Base-by-base conservation (phyloP, 2,329 filamentous ascomycete genomes). In the Seiridium cupressi region DNA sequence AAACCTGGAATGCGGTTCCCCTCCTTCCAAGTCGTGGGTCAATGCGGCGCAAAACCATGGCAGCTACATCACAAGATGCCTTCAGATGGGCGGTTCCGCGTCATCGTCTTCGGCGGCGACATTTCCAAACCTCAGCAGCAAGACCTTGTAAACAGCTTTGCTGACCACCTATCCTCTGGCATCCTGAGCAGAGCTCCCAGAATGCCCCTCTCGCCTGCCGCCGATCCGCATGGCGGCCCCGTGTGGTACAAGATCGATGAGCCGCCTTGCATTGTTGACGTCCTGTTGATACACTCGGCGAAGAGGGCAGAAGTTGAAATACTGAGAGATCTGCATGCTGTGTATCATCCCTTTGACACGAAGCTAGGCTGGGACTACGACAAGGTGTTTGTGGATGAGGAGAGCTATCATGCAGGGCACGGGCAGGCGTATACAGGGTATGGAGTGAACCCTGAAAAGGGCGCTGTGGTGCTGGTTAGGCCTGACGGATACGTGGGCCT, bases 401-500 rank as follows among this genome's bases (percentile, higher is more conserved):
- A 75, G 47, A 79, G 76, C 44, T 83, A 85, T 68, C 79, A 85
- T 62, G 80, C 85, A 66, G 81, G 81, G 0, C 72, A 80, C 57
- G 81, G 81, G 0, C 65, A 77, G 7, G 77, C 79, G 0, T 85
- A 90, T 66, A 74, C 81, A 59, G 79, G 78, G 3, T 88, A 87
- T 60, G 88, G 86, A 0, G 76, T 92, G 1, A 78, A 86, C 63
- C 69, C 64, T 18, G 74, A 81, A 57, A 72, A 71, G 32, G 88
- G 89, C 0, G 86, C 84, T 62, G 73, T 86, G 3, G 81, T 89
- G 0, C 74, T 88, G 1, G 75, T 87, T 2, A 73, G 89, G 54
- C 89, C 89, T 2, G 89, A 92, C 75, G 86, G 89, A 68, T 87
- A 91, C 71, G 82, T 91, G 38, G 80, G 75, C 0, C 75, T 71